Evolutionary conservation across 192 early-diverging fungal species (phyloP), one percentile per base, ranked within the genome.

Genomic region (Powellomyces hirtus): DNA sequence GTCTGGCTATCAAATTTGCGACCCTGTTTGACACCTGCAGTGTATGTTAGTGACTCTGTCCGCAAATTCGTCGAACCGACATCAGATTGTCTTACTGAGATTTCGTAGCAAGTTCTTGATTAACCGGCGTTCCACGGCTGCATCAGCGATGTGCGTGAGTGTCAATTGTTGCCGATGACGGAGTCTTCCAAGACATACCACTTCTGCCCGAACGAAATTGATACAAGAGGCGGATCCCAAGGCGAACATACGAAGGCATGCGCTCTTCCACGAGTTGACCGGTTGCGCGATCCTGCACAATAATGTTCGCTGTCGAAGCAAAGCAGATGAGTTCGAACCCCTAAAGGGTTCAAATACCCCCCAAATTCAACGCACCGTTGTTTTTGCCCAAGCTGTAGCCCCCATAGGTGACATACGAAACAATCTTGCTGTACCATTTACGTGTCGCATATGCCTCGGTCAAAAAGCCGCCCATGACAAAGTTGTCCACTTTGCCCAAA

Each of bases 221-320:
- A 68, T 92, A 93, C 2, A 93, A 62, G 10, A 93, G 58, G n/a
- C 90, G 86, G 71, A 93, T 91, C 26, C 89, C 92, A 14, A 92
- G 75, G 0, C 91, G 80, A 29, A 94, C 77, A 72, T 90, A 94
- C 0, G 86, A 77, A 24, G 88, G 83, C 77, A 93, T 93, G 50
- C 86, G 84, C 69, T 93, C 92, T 71, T 93, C 90, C 20, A 85
- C 57, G 31, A 91, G 73, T 33, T 81, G 82, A 1, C 90, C 90
- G 11, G 84, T 86, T 14, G 52, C 34, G 14, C 91, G 82, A 57
- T 92, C 87, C 70, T 90, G 85, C 2, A 90, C 86, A 50, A 92
- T 85, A 49, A 92, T 92, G 62, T 90, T 91, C 38, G 89, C 88
- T 75, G 59, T 78, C 33, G 27, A 33, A 18, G 10, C 20, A n/a